A percentile compares a stretch with the other conserved stretches of the same genome.
phyloP scores from a whole-genome alignment of 805 yeast species.

The Suhomyces kilbournensis region DNA sequence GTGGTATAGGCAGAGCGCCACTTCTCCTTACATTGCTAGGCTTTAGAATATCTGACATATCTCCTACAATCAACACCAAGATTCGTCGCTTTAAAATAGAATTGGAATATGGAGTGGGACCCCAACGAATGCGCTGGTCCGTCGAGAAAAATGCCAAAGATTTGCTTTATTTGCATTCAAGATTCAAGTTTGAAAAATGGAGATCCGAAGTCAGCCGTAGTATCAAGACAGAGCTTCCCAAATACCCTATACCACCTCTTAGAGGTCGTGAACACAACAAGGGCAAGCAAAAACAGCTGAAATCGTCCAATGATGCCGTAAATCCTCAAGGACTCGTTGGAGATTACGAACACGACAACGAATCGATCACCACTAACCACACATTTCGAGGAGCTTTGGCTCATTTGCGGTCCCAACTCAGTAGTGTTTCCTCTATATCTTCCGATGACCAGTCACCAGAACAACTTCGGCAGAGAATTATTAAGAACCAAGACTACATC shows the following conservation, averaged over 20 bases:
- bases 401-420: conserved; percentile 28
- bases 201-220: conserved; percentile 29
- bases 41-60: conserved; percentile 54
- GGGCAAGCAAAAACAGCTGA: not conserved
- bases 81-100: conserved; percentile 59
- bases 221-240: conserved; percentile 43
- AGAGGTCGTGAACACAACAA: conserved; percentile 9
- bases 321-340: not conserved
- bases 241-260: conserved; percentile 41
- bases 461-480: conserved; percentile 19
- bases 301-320: not conserved
- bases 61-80: conserved; percentile 37
- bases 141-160: conserved; percentile 72
- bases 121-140: conserved; percentile 74
- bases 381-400: conserved; percentile 25
- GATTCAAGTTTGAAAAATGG: conserved; percentile 51
- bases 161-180: conserved; percentile 65
- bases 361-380: conserved; percentile 15
- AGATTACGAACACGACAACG: conserved; percentile 14
- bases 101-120: conserved; percentile 87
- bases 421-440: conserved; percentile 22
- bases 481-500: conserved; percentile 38
- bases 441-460: conserved; percentile 29
- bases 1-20: conserved; percentile 77
- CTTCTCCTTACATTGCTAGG: conserved; percentile 71